phyloP scores from a whole-genome alignment of 2,329 filamentous ascomycete species.

The Clonostachys chloroleuca region DNA sequence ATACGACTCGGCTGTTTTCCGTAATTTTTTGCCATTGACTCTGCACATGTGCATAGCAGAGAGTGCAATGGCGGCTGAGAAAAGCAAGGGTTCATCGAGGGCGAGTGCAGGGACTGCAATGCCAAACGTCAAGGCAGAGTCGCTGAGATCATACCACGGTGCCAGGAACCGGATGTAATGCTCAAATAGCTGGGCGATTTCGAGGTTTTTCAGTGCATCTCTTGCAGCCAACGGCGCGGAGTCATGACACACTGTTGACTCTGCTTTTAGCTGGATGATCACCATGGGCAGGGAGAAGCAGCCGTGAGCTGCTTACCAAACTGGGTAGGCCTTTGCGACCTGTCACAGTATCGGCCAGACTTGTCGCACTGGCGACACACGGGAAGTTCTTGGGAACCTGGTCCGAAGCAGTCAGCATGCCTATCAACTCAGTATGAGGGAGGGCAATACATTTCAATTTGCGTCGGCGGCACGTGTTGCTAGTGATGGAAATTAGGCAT shows the following conservation, averaged over 20 bases:
- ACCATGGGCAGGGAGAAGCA: background rate
- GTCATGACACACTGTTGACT: background rate
- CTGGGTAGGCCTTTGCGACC: slow-evolving; percentile 11
- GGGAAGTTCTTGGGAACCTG: slow-evolving; percentile 23
- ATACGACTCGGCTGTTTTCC: slow-evolving; percentile 26
- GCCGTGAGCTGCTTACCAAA: slow-evolving; percentile 3
- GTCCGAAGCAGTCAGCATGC: too few species aligned
- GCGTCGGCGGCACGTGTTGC: background rate
- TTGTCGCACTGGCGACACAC: slow-evolving; percentile 23
- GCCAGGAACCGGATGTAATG: slow-evolving; percentile 32
- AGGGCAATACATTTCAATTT: background rate
- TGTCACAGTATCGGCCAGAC: slow-evolving; percentile 24
- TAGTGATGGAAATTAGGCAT: background rate
- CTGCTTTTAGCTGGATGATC: background rate
- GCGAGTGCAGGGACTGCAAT: slow-evolving; percentile 25
- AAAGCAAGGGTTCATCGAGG: slow-evolving; percentile 31
- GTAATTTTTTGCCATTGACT: slow-evolving; percentile 16
- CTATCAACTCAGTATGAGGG: background rate
- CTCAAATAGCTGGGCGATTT: slow-evolving; percentile 27
- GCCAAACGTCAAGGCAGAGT: slow-evolving; percentile 25
- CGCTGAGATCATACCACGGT: slow-evolving; percentile 42
- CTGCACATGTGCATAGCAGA: slow-evolving; percentile 33
- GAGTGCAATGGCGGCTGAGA: slow-evolving; percentile 37
- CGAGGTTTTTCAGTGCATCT: slow-evolving; percentile 13
- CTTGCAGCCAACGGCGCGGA: slow-evolving; percentile 1